A percentile compares a stretch with the other conserved stretches of the same genome.
Conservation (phyloP, 2,329 filamentous ascomycete species). For the Myriosclerotinia scirpicola region DNA sequence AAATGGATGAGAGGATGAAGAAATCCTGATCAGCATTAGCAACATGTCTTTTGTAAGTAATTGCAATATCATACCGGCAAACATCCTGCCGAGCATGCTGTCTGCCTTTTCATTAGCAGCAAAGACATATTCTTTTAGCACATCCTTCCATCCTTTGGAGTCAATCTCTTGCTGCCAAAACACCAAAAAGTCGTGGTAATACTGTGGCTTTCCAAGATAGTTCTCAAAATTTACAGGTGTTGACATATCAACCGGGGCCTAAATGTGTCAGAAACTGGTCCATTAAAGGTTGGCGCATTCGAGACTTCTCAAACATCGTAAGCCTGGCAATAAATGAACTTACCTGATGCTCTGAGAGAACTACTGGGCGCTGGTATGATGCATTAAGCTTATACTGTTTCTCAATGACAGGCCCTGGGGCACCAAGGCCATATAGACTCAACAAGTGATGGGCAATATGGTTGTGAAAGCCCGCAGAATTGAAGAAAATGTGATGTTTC, state of each 20-base stretch:
- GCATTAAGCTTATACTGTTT: constrained; percentile 64
- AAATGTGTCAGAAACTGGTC: constrained; percentile 38
- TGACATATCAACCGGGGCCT: constrained; percentile 46
- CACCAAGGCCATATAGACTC: constrained; percentile 73
- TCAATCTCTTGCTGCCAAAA: constrained; percentile 78
- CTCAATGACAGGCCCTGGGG: constrained; percentile 58
- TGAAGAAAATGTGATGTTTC: constrained; percentile 79
- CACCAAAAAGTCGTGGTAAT: constrained; percentile 72
- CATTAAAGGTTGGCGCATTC: constrained; percentile 1
- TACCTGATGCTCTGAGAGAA: constrained; percentile 46
- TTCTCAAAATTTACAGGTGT: constrained; percentile 55
- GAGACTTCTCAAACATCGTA: background rate
- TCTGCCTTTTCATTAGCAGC: constrained; percentile 62
- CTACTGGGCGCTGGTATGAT: constrained; percentile 61
- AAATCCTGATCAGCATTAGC: constrained; percentile 51
- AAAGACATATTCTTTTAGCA: constrained; percentile 69
- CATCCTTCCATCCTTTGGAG: constrained; percentile 57
- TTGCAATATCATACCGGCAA: constrained; percentile 49
- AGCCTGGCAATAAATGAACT: background rate
- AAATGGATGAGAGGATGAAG: constrained; percentile 82
- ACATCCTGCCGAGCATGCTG: constrained; percentile 68
- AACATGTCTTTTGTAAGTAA: too few species aligned
- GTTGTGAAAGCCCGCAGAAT: constrained; percentile 73
- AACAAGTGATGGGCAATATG: constrained; percentile 80
- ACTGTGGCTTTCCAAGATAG: constrained; percentile 61